Evolutionary conservation across 1,139 yeast species (phyloP), one percentile per base, ranked within the genome.

Genomic region (Candida labiduridarum): DNA sequence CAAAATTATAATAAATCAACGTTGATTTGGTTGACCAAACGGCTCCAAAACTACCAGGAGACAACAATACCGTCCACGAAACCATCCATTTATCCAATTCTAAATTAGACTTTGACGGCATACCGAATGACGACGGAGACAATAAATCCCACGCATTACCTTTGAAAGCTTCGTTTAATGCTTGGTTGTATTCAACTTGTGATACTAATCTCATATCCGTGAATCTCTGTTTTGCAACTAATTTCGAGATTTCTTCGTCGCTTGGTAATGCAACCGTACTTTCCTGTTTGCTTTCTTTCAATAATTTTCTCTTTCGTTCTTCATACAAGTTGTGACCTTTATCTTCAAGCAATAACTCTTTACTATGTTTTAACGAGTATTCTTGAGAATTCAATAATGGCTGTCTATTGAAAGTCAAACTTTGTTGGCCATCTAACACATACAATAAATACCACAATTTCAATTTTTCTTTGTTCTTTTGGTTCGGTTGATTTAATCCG

Each of bases 31-130:
- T 79, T 2, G 88, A 82, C 91, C 91, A 85, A 0, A 84, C 81
- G 0, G 86, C 81, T 10, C 84, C 83, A 46, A 76, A 76, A 51
- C 74, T 76, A 40, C 81, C 78, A 0, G 89, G 87, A 1, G 88
- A 82, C 15, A 85, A 66, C 31, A 85, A 65, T 9, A 86, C 89
- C 0, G 91, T 84, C 91, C 91, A 85, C 12, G 87, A 84, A 8
- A 85, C 89, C 90, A 85, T 85, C 91, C 91, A 85, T 62, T 81
- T 84, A 59, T 85, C 90, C 42, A 85, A 67, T 52, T 85, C 89
- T 53, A 85, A 68, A 63, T 85, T 85, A 16, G 84, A 78, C 56
- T 80, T 82, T 55, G 87, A 84, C 0, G 90, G 90, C 8, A 85
- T 74, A 0, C 90, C 91, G 59, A 85, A 80, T 0, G 82, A 69